phyloP scores from a whole-genome alignment of 805 yeast genomes.

The Spathaspora boniae region DNA sequence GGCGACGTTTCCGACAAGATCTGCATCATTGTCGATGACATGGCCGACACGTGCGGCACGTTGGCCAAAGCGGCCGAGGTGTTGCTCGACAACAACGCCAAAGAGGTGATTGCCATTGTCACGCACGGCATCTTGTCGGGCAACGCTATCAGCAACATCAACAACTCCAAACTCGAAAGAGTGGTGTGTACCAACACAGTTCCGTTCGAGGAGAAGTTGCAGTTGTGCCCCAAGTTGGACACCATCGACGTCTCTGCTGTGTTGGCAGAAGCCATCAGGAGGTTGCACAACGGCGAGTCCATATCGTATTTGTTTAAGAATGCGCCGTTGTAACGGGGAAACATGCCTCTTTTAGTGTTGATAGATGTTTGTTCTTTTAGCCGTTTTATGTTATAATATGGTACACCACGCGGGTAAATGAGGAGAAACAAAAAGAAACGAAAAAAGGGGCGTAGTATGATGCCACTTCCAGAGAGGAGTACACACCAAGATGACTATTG shows the following conservation, averaged over 20 bases:
- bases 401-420: background rate
- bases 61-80: slow-evolving; percentile 79
- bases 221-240: slow-evolving; percentile 59
- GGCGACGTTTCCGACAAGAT: slow-evolving; percentile 78
- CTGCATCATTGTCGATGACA: slow-evolving; percentile 79
- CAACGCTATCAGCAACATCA: slow-evolving; percentile 67
- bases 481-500: no score
- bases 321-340: slow-evolving; percentile 50
- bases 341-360: background rate
- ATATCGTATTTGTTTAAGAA: slow-evolving; percentile 73
- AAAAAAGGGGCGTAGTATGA: background rate
- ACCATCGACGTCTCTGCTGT: slow-evolving; percentile 70
- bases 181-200: slow-evolving; percentile 80
- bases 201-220: slow-evolving; percentile 65
- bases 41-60: slow-evolving; percentile 91
- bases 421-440: background rate
- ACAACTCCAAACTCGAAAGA: slow-evolving; percentile 61
- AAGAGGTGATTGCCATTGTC: slow-evolving; percentile 74
- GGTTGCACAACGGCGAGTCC: slow-evolving; percentile 85
- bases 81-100: slow-evolving; percentile 62
- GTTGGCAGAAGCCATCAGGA: slow-evolving; percentile 77
- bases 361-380: background rate
- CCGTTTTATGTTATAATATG: background rate
- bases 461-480: background rate
- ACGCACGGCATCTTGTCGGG: slow-evolving; percentile 81